A percentile compares a stretch with the other conserved stretches of the same genome.
These are phyloP conservation scores for Blastomyces parvus DNA, from an alignment of 2,329 filamentous ascomycete genomes.

Conservation along the genomic window DNA sequence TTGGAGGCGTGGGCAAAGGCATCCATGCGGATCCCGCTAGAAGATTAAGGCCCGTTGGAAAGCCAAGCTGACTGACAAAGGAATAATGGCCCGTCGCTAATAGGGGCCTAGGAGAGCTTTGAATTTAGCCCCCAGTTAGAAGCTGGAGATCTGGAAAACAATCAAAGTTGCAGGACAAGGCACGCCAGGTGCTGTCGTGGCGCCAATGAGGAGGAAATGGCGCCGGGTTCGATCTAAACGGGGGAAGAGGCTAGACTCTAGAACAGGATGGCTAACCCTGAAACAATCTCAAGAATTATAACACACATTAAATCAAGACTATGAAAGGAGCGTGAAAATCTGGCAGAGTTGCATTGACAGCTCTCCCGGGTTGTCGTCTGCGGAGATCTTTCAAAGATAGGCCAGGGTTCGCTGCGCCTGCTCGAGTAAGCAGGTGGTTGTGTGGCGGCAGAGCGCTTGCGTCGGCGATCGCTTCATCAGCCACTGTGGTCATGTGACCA, in stretches of 20 bases:
- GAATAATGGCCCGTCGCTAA: background rate
- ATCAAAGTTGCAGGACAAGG: background rate
- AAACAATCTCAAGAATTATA: background rate
- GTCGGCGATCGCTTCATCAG: background rate
- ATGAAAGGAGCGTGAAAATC: too few relatives aligned
- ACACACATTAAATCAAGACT: too few relatives aligned
- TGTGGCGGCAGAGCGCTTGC: too few relatives aligned
- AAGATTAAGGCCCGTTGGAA: background rate
- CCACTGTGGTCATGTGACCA: background rate
- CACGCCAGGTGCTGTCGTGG: background rate
- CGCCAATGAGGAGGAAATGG: background rate
- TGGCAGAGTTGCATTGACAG: too few relatives aligned
- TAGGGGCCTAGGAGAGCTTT: background rate
- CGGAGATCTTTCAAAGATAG: too few relatives aligned
- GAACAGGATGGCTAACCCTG: background rate
- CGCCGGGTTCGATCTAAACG: background rate
- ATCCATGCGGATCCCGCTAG: slow-evolving; percentile 11
- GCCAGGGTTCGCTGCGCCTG: too few relatives aligned
- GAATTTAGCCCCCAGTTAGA: background rate
- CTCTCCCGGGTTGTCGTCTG: too few relatives aligned
- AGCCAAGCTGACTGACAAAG: background rate
- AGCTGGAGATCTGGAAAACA: background rate
- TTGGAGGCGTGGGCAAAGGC: slow-evolving; percentile 7
- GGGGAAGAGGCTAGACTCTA: background rate
- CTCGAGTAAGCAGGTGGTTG: too few relatives aligned